Evolutionary conservation across 2,329 filamentous ascomycete species (phyloP).

Genomic region (Colletotrichum karsti): DNA sequence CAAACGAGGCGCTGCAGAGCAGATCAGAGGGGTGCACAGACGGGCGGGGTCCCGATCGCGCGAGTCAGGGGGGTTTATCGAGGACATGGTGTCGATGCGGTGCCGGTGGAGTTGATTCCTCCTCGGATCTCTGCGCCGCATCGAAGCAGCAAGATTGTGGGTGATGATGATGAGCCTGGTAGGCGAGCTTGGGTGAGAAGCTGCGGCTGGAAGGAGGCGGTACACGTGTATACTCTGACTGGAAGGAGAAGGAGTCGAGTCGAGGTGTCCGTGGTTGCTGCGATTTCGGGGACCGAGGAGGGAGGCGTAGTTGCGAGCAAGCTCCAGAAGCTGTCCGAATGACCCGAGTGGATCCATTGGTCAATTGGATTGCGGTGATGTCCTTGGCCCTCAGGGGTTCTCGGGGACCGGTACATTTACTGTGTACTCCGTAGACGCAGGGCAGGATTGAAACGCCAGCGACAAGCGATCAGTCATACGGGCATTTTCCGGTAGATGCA

Average conservation of each 20-base stretch:
- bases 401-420: constrained; percentile 8
- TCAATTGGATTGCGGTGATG: constrained; percentile 16
- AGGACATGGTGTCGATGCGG: constrained; percentile 1
- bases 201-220: not conserved
- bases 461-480: constrained; percentile 10
- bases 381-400: constrained; percentile 12
- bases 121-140: not conserved
- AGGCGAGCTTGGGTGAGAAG: not conserved
- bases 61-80: constrained; percentile 12
- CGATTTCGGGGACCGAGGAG: not conserved
- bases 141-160: not conserved
- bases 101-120: not conserved
- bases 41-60: not conserved
- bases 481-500: not conserved
- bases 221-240: too few species aligned
- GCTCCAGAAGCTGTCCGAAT: constrained; percentile 24
- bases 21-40: constrained; percentile 14
- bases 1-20: not conserved
- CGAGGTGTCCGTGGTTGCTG: constrained; percentile 11
- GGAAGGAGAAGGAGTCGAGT: too few species aligned
- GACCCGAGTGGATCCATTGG: constrained; percentile 15
- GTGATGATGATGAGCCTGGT: not conserved
- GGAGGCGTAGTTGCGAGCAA: constrained; percentile 12
- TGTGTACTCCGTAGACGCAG: not conserved
- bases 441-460: constrained; percentile 9